A percentile compares a stretch with the other conserved stretches of the same genome.
These are phyloP conservation scores for Geotrichum ghanense DNA, from an alignment of 805 yeast species.

Conservation along the genomic window DNA sequence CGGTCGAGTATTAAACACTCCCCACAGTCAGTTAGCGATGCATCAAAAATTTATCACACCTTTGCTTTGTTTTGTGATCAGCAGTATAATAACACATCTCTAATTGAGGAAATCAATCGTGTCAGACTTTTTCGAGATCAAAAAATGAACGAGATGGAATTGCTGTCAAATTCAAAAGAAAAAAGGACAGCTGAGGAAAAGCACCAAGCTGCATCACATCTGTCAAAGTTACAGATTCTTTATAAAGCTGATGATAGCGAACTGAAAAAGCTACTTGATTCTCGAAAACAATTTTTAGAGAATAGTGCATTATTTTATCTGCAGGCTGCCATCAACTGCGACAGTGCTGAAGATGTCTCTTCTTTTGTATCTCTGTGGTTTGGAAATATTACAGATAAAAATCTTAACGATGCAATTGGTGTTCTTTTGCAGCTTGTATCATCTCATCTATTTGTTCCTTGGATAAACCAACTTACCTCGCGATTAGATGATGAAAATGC, in stretches of 20 bases:
- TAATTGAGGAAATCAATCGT: constrained; percentile 35
- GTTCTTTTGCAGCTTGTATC: constrained; percentile 36
- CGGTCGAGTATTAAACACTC: constrained; percentile 10
- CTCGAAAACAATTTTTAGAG: constrained; percentile 33
- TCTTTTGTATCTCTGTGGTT: constrained; percentile 80
- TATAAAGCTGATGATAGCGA: constrained; percentile 39
- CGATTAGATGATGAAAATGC: constrained; percentile 40
- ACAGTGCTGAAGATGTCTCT: constrained; percentile 47
- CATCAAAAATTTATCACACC: constrained; percentile 35
- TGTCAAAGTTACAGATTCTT: constrained; percentile 24
- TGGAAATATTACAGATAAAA: constrained; percentile 38
- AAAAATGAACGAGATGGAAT: constrained; percentile 33
- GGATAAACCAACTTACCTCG: constrained; percentile 77
- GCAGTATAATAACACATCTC: constrained; percentile 38
- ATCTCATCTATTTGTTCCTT: constrained; percentile 52
- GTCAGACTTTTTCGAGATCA: constrained; percentile 25
- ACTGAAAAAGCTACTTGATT: constrained; percentile 28
- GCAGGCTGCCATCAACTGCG: constrained; percentile 36
- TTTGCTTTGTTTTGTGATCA: constrained; percentile 67
- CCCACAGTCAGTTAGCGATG: constrained; percentile 1
- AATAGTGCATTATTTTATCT: constrained; percentile 49
- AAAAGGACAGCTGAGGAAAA: constrained; percentile 17
- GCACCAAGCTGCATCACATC: background rate
- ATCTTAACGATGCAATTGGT: constrained; percentile 33
- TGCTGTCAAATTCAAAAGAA: constrained; percentile 37